Evolutionary conservation across 163 green algal genomes (phyloP).

Genomic region (Smithsoniella earleae): DNA sequence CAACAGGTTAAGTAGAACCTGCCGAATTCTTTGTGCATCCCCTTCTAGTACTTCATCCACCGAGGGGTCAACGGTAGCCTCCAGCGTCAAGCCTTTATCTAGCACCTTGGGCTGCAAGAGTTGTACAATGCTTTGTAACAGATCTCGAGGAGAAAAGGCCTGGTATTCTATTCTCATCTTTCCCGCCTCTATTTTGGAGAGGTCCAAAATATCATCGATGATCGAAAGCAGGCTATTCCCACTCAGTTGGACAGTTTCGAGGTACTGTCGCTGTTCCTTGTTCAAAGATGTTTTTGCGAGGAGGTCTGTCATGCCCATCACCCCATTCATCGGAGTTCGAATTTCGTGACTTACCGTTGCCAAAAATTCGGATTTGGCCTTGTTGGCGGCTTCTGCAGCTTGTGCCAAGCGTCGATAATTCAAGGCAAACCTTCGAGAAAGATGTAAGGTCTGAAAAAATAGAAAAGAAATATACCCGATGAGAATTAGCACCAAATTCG

Average conservation of each 20-base stretch:
- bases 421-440: too few relatives aligned
- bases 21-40: not conserved
- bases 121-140: conserved; percentile 31
- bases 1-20: conserved; percentile 59
- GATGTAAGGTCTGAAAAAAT: too few relatives aligned
- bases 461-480: too few relatives aligned
- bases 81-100: not conserved
- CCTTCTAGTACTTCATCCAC: not conserved
- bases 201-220: conserved; percentile 83
- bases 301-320: not conserved
- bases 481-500: too few relatives aligned
- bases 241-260: not conserved
- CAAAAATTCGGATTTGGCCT: not conserved
- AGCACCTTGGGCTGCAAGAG: not conserved
- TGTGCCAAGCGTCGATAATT: too few relatives aligned
- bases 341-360: not conserved
- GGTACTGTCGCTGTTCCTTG: not conserved
- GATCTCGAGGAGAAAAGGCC: conserved; percentile 37
- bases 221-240: conserved; percentile 58
- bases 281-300: not conserved
- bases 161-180: conserved; percentile 51
- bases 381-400: too few relatives aligned
- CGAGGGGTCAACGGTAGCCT: not conserved
- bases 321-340: not conserved
- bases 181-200: conserved; percentile 66